Conservation (phyloP, 2,329 filamentous ascomycete species). For the Penicillium polonicum region DNA sequence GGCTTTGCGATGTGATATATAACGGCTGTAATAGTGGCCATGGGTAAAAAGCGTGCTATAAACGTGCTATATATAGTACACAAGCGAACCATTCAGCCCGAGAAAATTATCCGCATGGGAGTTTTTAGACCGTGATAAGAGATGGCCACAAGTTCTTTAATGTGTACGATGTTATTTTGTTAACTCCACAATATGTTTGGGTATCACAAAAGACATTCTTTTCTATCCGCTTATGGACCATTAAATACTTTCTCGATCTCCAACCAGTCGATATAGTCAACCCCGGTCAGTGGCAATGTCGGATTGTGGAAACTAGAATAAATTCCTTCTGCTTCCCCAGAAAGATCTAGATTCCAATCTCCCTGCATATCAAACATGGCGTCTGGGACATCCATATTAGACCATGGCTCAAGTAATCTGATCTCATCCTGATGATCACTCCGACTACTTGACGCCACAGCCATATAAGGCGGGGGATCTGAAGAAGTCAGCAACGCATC, state of each 20-base stretch:
- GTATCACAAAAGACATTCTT: neutral
- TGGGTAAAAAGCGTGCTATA: neutral
- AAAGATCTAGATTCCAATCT: slow-evolving; percentile 18
- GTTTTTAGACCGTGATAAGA: neutral
- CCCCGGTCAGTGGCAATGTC: slow-evolving; percentile 20
- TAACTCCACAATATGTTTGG: neutral
- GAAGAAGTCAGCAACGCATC: neutral
- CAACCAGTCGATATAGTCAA: slow-evolving; percentile 25
- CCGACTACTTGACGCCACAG: neutral
- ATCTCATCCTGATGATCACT: slow-evolving; percentile 7
- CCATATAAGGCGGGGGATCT: neutral
- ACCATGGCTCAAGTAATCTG: slow-evolving; percentile 16
- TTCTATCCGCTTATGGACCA: slow-evolving; percentile 3
- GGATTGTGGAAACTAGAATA: slow-evolving; percentile 25
- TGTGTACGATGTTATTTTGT: neutral
- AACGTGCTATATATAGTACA: neutral
- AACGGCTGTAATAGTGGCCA: neutral
- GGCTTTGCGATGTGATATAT: neutral
- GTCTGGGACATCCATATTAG: slow-evolving; percentile 2
- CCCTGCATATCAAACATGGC: slow-evolving; percentile 17
- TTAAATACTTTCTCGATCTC: slow-evolving; percentile 25
- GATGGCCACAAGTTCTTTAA: neutral
- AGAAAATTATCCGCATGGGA: neutral
- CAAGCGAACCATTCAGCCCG: neutral
- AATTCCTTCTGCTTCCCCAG: slow-evolving; percentile 21